phyloP scores from a whole-genome alignment of 2,329 filamentous ascomycete species.

The Huntiella moniliformis region DNA sequence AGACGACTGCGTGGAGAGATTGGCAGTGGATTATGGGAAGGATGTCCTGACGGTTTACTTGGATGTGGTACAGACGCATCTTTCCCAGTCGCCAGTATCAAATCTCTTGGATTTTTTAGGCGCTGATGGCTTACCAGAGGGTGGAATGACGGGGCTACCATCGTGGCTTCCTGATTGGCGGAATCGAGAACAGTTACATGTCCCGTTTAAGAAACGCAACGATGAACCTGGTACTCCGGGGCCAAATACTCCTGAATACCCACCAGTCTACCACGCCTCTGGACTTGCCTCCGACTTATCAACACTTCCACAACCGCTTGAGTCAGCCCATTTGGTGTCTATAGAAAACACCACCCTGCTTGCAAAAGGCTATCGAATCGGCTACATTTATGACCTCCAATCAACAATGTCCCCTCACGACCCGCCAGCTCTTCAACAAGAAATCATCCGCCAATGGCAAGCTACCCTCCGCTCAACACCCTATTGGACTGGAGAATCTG shows the following conservation, averaged over 20 bases:
- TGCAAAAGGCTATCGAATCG: constrained; percentile 13
- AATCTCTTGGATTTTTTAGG: constrained; percentile 12
- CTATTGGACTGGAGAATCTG: constrained; percentile 13
- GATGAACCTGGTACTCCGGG: too few relatives aligned
- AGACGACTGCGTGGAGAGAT: constrained; percentile 13
- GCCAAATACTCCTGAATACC: background rate
- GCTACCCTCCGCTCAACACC: constrained; percentile 1
- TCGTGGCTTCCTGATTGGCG: constrained; percentile 14
- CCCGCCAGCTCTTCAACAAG: background rate
- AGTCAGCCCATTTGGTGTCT: constrained; percentile 1
- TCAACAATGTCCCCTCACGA: constrained; percentile 9
- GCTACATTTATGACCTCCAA: constrained; percentile 13
- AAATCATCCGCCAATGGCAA: constrained; percentile 9
- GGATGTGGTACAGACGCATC: constrained; percentile 13
- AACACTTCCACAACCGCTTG: background rate
- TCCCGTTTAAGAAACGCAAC: constrained; percentile 11
- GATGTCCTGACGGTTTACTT: constrained; percentile 15
- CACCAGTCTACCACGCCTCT: constrained; percentile 11
- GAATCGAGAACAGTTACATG: constrained; percentile 12
- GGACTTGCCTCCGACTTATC: constrained; percentile 9
- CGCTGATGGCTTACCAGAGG: constrained; percentile 13
- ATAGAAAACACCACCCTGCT: constrained; percentile 10
- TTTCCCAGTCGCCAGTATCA: constrained; percentile 9
- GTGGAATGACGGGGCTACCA: constrained; percentile 13
- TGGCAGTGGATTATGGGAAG: constrained; percentile 14